Evolutionary conservation across 1,284 basidiomycete species (phyloP).

Genomic region (Malassezia caprae): DNA sequence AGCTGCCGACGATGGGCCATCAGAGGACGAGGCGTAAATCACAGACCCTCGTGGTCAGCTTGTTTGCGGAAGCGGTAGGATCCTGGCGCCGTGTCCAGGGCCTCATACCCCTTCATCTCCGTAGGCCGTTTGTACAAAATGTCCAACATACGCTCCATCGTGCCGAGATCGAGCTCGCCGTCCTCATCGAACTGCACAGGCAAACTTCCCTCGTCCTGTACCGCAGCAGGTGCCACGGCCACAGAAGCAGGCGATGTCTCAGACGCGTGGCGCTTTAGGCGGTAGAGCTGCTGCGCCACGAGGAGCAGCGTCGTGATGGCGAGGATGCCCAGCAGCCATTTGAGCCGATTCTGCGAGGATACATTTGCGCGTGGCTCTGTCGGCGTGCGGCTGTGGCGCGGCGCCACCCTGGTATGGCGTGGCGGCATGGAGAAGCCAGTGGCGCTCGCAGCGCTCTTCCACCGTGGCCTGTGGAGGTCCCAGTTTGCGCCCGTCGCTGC

Average conservation of each 20-base stretch:
- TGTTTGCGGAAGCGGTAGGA: constrained; percentile 17
- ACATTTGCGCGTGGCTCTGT: background rate
- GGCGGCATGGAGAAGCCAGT: background rate
- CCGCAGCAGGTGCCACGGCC: background rate
- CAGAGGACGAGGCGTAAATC: constrained; percentile 8
- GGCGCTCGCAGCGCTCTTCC: background rate
- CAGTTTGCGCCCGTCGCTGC: background rate
- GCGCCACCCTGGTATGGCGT: constrained; percentile 5
- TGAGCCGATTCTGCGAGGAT: background rate
- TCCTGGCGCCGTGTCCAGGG: background rate
- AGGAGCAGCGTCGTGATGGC: constrained; percentile 7
- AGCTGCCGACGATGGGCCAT: constrained; percentile 2
- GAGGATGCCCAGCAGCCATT: constrained; percentile 5
- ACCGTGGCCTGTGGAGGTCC: constrained; percentile 11
- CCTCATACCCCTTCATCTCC: constrained; percentile 10
- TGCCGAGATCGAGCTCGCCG: constrained; percentile 32
- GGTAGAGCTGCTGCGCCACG: constrained; percentile 5
- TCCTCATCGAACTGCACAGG: constrained; percentile 35
- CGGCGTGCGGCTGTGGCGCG: background rate
- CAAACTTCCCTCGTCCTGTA: constrained; percentile 1
- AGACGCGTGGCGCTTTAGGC: background rate
- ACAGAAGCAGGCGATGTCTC: background rate
- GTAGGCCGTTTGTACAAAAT: constrained; percentile 24
- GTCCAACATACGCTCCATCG: constrained; percentile 35
- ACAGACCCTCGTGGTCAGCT: background rate